Percentiles rank a stretch among this genome's conserved stretches.
phyloP scores from a whole-genome alignment of 2,329 filamentous ascomycete genomes.

The Corniculantispora saksenae region DNA sequence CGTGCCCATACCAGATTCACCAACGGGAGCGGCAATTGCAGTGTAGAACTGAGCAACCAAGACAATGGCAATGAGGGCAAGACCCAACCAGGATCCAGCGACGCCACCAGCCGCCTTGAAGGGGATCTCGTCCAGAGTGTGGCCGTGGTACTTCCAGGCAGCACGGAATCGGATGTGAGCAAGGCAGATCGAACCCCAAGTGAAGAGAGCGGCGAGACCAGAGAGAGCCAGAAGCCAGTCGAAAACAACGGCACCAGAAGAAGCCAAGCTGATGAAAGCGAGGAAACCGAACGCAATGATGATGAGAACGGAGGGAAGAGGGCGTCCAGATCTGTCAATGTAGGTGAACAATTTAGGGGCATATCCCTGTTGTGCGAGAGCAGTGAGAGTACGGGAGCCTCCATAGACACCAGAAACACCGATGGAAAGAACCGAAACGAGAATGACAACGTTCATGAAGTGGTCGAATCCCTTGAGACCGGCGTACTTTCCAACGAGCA shows the following conservation, averaged over 20 bases:
- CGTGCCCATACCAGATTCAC: conserved; percentile 32
- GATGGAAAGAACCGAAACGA: conserved; percentile 55
- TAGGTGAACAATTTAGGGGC: conserved; percentile 56
- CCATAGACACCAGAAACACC: conserved; percentile 57
- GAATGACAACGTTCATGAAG: conserved; percentile 57
- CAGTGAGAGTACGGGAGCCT: conserved; percentile 55
- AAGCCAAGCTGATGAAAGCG: conserved; percentile 47
- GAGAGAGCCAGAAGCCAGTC: conserved; percentile 66
- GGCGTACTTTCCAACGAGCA: conserved; percentile 50
- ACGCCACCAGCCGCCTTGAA: conserved; percentile 63
- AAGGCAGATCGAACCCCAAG: conserved; percentile 66
- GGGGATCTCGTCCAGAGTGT: conserved; percentile 63
- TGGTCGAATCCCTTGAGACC: conserved; percentile 48
- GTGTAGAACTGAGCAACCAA: conserved; percentile 55
- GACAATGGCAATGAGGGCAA: conserved; percentile 55
- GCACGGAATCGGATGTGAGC: conserved; percentile 49
- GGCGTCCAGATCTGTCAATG: conserved; percentile 55
- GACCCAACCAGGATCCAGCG: conserved; percentile 62
- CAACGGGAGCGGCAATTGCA: conserved; percentile 46
- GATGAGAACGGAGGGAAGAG: conserved; percentile 46
- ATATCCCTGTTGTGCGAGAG: conserved; percentile 57
- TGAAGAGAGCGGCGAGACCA: conserved; percentile 63
- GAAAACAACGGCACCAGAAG: conserved; percentile 54
- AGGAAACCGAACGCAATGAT: conserved; percentile 50
- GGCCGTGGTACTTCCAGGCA: conserved; percentile 60